phyloP scores from a whole-genome alignment of 1,284 basidiomycete species.

The Earliella scabrosa region DNA sequence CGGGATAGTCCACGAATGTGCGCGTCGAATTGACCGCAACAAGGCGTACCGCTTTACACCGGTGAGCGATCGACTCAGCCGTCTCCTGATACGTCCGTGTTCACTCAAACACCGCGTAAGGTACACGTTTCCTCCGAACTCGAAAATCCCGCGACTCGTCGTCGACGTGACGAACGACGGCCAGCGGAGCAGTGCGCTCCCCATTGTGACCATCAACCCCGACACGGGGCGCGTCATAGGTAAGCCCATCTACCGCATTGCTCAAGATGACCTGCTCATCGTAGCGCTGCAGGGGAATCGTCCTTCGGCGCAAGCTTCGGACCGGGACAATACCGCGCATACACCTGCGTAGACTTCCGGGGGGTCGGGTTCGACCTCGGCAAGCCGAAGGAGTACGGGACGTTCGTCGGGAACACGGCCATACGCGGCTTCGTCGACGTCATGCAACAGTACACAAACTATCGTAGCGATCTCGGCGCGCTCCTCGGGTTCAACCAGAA shows the following conservation, averaged over 20 bases:
- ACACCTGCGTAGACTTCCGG: constrained; percentile 63
- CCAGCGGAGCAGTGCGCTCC: constrained; percentile 51
- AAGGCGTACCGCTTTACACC: constrained; percentile 56
- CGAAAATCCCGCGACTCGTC: constrained; percentile 48
- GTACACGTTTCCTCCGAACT: constrained; percentile 36
- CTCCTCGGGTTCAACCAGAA: constrained; percentile 54
- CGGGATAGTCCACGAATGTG: constrained; percentile 58
- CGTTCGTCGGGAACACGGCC: constrained; percentile 57
- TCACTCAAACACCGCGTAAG: constrained; percentile 7
- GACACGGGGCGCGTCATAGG: constrained; percentile 49
- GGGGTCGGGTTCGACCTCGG: constrained; percentile 54
- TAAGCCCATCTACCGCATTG: no score
- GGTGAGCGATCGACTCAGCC: no score
- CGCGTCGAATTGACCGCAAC: constrained; percentile 66
- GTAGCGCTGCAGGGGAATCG: constrained; percentile 40
- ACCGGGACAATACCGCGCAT: constrained; percentile 60
- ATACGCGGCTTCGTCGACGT: constrained; percentile 4
- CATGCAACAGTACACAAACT: constrained; percentile 11
- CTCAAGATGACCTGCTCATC: no score
- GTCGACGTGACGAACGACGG: constrained; percentile 67
- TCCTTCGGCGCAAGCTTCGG: constrained; percentile 55
- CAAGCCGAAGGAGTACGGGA: constrained; percentile 53
- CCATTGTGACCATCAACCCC: constrained; percentile 49
- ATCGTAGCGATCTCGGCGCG: constrained; percentile 48
- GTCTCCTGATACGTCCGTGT: not conserved